A percentile compares a stretch with the other conserved stretches of the same genome.
phyloP scores from a whole-genome alignment of 2,329 filamentous ascomycete species.

The Allantophomopsis lycopodina region DNA sequence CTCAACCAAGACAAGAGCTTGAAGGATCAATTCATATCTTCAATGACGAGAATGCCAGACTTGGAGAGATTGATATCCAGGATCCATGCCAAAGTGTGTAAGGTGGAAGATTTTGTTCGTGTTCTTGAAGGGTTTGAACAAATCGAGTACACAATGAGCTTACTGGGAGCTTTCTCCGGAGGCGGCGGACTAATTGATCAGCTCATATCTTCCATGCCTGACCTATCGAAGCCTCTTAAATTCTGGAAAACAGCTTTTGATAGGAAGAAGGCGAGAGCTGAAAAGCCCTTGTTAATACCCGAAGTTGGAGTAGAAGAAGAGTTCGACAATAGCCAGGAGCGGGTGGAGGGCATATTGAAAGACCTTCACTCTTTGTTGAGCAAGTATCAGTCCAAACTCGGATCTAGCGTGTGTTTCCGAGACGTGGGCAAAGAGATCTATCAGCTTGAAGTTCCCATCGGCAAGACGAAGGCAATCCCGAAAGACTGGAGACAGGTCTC shows the following conservation, averaged over 20 bases:
- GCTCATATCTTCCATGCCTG: slow-evolving; percentile 73
- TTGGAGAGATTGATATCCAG: slow-evolving; percentile 88
- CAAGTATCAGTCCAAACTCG: slow-evolving; percentile 58
- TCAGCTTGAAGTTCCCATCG: slow-evolving; percentile 81
- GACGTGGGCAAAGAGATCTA: slow-evolving; percentile 96
- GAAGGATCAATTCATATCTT: slow-evolving; percentile 77
- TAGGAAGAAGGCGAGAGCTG: slow-evolving; percentile 61
- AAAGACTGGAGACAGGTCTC: slow-evolving; percentile 94
- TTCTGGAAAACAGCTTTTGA: slow-evolving; percentile 93
- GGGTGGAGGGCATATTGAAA: slow-evolving; percentile 61
- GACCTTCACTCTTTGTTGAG: slow-evolving; percentile 60
- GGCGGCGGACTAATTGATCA: slow-evolving; percentile 75
- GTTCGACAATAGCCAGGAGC: slow-evolving; percentile 72
- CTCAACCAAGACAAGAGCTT: slow-evolving; percentile 71
- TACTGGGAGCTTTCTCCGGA: slow-evolving; percentile 61
- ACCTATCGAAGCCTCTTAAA: slow-evolving; percentile 58
- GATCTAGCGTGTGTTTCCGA: slow-evolving; percentile 61
- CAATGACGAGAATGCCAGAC: slow-evolving; percentile 85
- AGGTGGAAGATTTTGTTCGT: slow-evolving; percentile 80
- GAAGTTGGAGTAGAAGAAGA: slow-evolving; percentile 80
- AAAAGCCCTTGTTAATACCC: slow-evolving; percentile 65
- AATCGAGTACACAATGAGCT: slow-evolving; percentile 84
- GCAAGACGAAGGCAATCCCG: slow-evolving; percentile 59
- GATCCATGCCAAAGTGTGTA: slow-evolving; percentile 84
- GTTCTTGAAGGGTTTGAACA: slow-evolving; percentile 95